Conservation (phyloP, 1,139 yeast genomes). For the Yamadazyma buinensis region DNA sequence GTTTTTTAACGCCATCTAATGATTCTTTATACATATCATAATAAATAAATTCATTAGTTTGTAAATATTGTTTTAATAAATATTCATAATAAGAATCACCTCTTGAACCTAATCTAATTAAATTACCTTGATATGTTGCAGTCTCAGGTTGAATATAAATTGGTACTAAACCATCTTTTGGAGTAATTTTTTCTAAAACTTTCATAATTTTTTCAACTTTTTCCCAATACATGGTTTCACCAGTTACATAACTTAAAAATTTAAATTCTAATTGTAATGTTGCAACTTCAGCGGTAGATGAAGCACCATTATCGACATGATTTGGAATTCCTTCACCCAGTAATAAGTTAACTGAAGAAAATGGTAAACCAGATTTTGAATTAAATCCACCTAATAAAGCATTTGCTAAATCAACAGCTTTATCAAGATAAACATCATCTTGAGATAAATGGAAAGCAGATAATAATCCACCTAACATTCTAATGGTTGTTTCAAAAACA, state of each 20-base stretch:
- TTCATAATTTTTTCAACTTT: slow-evolving; percentile 70
- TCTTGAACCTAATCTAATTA: slow-evolving; percentile 80
- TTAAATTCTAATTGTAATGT: slow-evolving; percentile 88
- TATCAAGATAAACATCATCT: slow-evolving; percentile 69
- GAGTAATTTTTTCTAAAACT: slow-evolving; percentile 51
- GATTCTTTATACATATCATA: slow-evolving; percentile 75
- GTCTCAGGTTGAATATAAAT: slow-evolving; percentile 73
- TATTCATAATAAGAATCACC: slow-evolving; percentile 95
- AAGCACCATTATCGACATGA: slow-evolving; percentile 60
- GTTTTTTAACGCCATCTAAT: slow-evolving; percentile 63
- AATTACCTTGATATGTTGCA: slow-evolving; percentile 61
- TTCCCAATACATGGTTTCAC: slow-evolving; percentile 76
- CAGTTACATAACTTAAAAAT: slow-evolving; percentile 75
- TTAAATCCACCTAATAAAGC: slow-evolving; percentile 66
- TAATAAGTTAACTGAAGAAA: slow-evolving; percentile 69
- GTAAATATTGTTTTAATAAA: slow-evolving; percentile 78
- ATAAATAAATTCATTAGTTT: slow-evolving; percentile 67
- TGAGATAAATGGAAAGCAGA: slow-evolving; percentile 74
- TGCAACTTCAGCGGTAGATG: slow-evolving; percentile 88
- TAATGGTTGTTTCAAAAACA: slow-evolving; percentile 87
- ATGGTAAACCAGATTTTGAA: slow-evolving; percentile 67
- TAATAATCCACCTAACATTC: slow-evolving; percentile 89
- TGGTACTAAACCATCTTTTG: slow-evolving; percentile 79
- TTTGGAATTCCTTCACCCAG: slow-evolving; percentile 58
- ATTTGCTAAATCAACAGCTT: slow-evolving; percentile 72